Conservation (phyloP, 2,329 filamentous ascomycete genomes). For the Didymella pinodella region DNA sequence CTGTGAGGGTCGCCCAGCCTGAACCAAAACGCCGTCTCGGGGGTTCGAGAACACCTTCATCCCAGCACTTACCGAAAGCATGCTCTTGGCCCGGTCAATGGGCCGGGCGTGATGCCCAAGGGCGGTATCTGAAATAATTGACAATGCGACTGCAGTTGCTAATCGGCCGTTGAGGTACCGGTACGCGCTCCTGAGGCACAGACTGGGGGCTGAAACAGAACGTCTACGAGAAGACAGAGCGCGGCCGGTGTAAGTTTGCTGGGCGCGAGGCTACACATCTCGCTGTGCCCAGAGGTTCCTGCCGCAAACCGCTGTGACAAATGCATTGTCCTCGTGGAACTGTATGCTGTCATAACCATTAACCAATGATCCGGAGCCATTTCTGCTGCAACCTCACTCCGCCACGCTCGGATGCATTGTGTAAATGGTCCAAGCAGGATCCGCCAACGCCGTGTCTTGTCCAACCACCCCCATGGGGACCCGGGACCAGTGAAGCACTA, state of each 20-base stretch:
- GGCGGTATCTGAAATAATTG: constrained; percentile 16
- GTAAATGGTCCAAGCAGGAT: constrained; percentile 39
- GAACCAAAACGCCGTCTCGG: constrained; percentile 35
- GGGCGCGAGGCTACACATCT: constrained; percentile 6
- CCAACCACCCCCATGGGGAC: constrained; percentile 50
- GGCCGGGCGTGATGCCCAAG: constrained; percentile 24
- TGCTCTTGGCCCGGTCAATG: constrained; percentile 44
- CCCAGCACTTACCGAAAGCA: constrained; percentile 40
- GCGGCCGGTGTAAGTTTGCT: neutral
- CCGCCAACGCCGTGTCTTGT: constrained; percentile 35
- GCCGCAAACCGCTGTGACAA: constrained; percentile 25
- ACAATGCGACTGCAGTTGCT: constrained; percentile 8
- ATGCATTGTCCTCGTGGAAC: constrained; percentile 31
- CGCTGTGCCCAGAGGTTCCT: neutral
- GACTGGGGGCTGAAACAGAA: constrained; percentile 31
- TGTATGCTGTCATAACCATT: constrained; percentile 21
- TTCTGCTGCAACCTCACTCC: constrained; percentile 23
- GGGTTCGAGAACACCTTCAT: constrained; percentile 42
- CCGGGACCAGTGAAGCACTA: constrained; percentile 29
- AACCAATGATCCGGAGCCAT: constrained; percentile 27
- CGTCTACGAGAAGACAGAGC: constrained; percentile 3
- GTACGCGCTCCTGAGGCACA: constrained; percentile 9
- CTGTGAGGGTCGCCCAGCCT: constrained; percentile 36
- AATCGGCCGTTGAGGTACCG: constrained; percentile 29
- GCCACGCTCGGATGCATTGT: constrained; percentile 39